These are phyloP conservation scores for Fusarium sp. DNA, from an alignment of 2,329 filamentous ascomycete genomes.

Conservation along the genomic window DNA sequence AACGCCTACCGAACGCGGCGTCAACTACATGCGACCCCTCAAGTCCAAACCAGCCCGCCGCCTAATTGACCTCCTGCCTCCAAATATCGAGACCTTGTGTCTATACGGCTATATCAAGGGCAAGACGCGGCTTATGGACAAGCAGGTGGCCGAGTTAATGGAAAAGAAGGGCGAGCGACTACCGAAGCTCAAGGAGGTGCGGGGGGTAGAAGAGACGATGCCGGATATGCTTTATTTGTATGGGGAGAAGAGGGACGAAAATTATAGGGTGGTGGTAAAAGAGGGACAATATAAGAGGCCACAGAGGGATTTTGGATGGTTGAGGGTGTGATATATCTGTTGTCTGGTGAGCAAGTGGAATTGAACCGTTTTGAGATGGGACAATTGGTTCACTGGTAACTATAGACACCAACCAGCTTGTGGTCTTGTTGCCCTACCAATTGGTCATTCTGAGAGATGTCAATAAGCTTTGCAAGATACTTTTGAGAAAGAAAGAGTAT, in stretches of 20 bases:
- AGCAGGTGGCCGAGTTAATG: background rate
- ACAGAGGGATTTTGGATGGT: background rate
- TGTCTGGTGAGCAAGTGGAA: background rate
- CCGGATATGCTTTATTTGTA: background rate
- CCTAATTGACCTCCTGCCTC: background rate
- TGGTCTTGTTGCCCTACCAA: background rate
- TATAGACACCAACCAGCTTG: background rate
- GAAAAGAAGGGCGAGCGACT: background rate
- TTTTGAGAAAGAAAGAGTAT: background rate
- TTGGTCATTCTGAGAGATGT: background rate
- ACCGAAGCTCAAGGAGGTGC: background rate
- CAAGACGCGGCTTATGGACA: background rate
- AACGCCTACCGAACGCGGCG: background rate
- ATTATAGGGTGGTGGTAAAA: background rate
- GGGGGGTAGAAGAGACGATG: background rate
- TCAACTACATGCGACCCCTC: background rate
- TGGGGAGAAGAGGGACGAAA: background rate
- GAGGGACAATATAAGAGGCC: background rate
- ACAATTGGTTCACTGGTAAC: background rate
- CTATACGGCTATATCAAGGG: background rate
- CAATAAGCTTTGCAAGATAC: background rate
- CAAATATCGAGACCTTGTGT: background rate
- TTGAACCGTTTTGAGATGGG: background rate
- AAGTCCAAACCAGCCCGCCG: background rate
- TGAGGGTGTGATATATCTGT: background rate